Conservation (phyloP, 176 grass and related monocot species). For the Elymus sibiricus region DNA sequence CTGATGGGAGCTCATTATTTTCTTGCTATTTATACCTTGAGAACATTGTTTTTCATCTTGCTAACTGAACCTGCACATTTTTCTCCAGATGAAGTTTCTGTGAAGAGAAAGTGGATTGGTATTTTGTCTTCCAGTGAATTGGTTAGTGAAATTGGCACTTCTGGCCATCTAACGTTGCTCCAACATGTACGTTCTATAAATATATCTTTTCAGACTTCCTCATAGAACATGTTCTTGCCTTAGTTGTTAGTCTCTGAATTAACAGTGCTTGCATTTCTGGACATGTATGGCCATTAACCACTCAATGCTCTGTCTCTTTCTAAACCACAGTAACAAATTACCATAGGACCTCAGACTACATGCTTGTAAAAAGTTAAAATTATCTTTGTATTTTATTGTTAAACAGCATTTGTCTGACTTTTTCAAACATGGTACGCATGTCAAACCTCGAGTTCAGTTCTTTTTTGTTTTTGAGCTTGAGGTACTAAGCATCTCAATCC, state of each 20-base stretch:
- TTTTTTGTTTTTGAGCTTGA: no score
- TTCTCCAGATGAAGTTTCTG: not conserved
- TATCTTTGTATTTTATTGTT: not conserved
- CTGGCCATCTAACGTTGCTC: not conserved
- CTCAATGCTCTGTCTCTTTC: not conserved
- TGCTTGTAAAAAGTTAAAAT: not conserved
- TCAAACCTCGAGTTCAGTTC: no score
- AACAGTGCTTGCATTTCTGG: not conserved
- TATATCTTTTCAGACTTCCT: not conserved
- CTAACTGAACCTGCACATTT: not conserved
- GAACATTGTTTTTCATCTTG: not conserved
- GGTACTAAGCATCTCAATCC: no score
- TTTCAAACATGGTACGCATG: not conserved
- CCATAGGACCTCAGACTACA: not conserved
- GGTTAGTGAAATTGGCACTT: not conserved
- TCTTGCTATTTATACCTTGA: no score
- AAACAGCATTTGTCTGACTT: not conserved
- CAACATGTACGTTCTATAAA: not conserved
- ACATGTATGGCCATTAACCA: not conserved
- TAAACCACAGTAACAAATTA: not conserved
- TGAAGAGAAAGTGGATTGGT: slow-evolving; percentile 35
- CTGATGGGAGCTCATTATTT: no score
- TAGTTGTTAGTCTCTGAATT: not conserved
- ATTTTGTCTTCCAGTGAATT: not conserved
- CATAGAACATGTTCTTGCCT: no score